These are phyloP conservation scores for Fusarium solani-melongenae DNA, from an alignment of 2,329 filamentous ascomycete genomes.

Conservation along the genomic window DNA sequence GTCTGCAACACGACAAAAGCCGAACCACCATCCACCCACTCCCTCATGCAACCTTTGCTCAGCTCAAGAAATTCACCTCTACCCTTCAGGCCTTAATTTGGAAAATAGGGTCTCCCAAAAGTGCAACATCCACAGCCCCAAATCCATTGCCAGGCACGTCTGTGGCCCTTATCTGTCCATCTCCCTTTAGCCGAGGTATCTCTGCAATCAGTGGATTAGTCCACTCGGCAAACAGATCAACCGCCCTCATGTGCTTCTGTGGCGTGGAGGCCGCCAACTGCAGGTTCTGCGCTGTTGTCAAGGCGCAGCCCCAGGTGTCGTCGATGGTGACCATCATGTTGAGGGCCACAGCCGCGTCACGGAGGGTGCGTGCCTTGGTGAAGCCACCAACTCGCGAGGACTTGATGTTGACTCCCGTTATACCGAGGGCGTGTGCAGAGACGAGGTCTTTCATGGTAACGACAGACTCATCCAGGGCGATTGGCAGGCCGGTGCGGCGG, in stretches of 20 bases:
- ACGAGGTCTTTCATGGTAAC: constrained; percentile 7
- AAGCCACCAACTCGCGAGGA: constrained; percentile 8
- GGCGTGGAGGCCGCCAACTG: neutral
- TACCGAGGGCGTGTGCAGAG: neutral
- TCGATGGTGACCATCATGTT: constrained; percentile 6
- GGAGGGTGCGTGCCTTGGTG: constrained; percentile 8
- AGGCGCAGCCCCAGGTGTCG: constrained; percentile 14
- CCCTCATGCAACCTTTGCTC: neutral
- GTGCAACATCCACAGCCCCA: neutral
- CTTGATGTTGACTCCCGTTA: constrained; percentile 13
- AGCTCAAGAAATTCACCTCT: neutral
- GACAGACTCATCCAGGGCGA: neutral
- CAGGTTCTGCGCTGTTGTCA: constrained; percentile 11
- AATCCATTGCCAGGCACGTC: constrained; percentile 6
- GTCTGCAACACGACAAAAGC: neutral
- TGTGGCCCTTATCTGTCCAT: neutral
- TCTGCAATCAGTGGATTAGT: constrained; percentile 13
- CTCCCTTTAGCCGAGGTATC: neutral
- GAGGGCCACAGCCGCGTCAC: constrained; percentile 7
- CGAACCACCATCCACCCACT: neutral
- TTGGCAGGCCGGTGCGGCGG: neutral
- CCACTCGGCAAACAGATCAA: constrained; percentile 14
- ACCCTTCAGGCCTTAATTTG: neutral
- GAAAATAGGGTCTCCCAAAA: constrained; percentile 4
- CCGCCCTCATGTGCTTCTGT: neutral